These are phyloP conservation scores for Solanum appendiculatum DNA, from an alignment of 257 asterid genomes.

Conservation along the genomic window DNA sequence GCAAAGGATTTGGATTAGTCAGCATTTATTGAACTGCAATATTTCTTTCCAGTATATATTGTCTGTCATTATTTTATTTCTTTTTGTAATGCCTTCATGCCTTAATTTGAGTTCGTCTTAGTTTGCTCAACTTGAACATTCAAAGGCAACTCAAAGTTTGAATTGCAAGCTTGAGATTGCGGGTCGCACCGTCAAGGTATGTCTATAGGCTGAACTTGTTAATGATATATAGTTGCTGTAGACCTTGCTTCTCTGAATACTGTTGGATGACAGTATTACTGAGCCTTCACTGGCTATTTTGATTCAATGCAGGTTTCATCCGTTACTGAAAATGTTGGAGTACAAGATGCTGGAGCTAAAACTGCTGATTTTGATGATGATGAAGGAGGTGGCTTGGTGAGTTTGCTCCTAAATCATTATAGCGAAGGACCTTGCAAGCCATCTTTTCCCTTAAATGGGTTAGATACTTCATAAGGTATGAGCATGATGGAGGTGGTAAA, in stretches of 20 bases:
- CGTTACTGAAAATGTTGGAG: constrained; percentile 74
- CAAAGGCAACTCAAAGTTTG: constrained; percentile 68
- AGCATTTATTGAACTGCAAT: constrained; percentile 22
- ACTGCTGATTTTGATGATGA: constrained; percentile 96
- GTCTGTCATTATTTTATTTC: not conserved
- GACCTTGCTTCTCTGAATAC: not conserved
- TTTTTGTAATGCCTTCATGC: not conserved
- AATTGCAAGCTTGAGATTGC: not conserved
- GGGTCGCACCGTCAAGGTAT: constrained; percentile 36
- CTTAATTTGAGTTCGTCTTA: constrained; percentile 9
- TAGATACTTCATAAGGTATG: not conserved
- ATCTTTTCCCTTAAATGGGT: not conserved
- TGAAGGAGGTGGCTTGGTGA: constrained; percentile 85
- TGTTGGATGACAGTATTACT: not conserved
- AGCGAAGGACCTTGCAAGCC: not conserved
- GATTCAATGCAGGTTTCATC: constrained; percentile 58
- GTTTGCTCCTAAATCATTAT: constrained; percentile 8
- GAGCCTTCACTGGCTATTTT: not conserved
- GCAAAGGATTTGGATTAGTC: constrained; percentile 99
- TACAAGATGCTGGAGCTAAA: constrained; percentile 77
- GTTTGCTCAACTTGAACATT: constrained; percentile 86
- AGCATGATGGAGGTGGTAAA: not conserved
- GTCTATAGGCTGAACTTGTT: not conserved
- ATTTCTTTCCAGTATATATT: not conserved
- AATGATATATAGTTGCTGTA: not conserved